Base-by-base conservation (phyloP, 805 yeast genomes). In the Starmerella vitae region DNA sequence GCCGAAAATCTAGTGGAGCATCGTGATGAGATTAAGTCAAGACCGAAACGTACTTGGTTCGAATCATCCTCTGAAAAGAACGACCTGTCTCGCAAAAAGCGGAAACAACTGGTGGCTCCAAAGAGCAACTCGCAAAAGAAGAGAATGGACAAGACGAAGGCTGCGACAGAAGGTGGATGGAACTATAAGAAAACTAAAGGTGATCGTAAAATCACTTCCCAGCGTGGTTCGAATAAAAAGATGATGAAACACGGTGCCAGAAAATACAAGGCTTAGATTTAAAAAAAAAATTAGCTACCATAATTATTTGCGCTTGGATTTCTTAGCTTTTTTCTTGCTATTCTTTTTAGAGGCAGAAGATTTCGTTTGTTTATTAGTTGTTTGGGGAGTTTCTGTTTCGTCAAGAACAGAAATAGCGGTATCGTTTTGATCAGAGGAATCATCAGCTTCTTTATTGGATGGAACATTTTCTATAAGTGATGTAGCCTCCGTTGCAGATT, bases 31-130 rank as follows among this genome's bases (percentile, higher is more conserved):
- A 91, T 91, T 54, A 70, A 73, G 48, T 65, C 94, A 1, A 72
- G 96, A 54, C 97, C 98, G 25, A 84, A 73, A 60, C 75, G 99
- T 64, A 91, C 98, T 0, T 91, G 99, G 99, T 88, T 91, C 60
- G 88, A 83, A 63, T 66, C 60, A 37, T 68, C 55, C 4, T 22
- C 25, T 10, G 37, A 41, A 41, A 54, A 60, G 36, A 72, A 69
- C 25, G 63, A 41, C 26, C 5, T 20, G 7, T 33, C 57, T 53
- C 55, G 41, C 3, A 43, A 50, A 60, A 53, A 37, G 39, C 38
- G 39, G 12, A 46, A 41, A 30, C 34, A 30, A 3, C 34, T 9
- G 27, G 27, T 20, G 13, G 30, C 39, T 7, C 54, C 63, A 30
- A 66, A 71, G 42, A 67, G 64, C 39, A 75, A 73, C 39, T 71